phyloP scores from a whole-genome alignment of 345 rosid genomes.

The Eucalyptus tenuipes region DNA sequence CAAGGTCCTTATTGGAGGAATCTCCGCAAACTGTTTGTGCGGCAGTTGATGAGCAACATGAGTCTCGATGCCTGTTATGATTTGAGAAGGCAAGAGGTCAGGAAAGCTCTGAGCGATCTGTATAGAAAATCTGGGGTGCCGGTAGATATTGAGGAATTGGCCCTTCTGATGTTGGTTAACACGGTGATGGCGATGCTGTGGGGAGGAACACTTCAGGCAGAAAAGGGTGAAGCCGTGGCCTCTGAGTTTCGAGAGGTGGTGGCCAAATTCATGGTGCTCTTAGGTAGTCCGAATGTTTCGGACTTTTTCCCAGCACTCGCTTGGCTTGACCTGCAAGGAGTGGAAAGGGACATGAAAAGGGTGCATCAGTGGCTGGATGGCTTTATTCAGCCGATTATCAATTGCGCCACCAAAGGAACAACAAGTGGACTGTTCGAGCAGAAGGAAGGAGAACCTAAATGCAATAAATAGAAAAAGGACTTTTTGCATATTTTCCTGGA shows the following conservation, averaged over 20 bases:
- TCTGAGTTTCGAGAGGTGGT: neutral
- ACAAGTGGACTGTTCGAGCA: no score
- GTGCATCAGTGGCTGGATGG: neutral
- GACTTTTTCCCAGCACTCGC: neutral
- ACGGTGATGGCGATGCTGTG: neutral
- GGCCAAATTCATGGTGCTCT: neutral
- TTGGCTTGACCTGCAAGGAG: neutral
- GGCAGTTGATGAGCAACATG: neutral
- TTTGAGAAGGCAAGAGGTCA: neutral
- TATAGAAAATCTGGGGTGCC: neutral
- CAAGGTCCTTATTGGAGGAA: neutral
- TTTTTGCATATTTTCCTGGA: neutral
- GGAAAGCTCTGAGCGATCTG: neutral
- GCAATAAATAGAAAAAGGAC: neutral
- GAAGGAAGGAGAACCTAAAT: neutral
- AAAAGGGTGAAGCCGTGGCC: neutral
- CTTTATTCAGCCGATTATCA: neutral
- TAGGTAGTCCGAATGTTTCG: neutral
- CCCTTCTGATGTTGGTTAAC: neutral
- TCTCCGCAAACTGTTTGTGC: neutral
- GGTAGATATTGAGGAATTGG: neutral
- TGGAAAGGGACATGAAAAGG: neutral
- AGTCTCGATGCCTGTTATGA: neutral
- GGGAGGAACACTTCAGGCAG: neutral
- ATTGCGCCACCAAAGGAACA: neutral